Conservation (phyloP, 352 stramenopile genomes). For the Phytopythium sindhum region DNA sequence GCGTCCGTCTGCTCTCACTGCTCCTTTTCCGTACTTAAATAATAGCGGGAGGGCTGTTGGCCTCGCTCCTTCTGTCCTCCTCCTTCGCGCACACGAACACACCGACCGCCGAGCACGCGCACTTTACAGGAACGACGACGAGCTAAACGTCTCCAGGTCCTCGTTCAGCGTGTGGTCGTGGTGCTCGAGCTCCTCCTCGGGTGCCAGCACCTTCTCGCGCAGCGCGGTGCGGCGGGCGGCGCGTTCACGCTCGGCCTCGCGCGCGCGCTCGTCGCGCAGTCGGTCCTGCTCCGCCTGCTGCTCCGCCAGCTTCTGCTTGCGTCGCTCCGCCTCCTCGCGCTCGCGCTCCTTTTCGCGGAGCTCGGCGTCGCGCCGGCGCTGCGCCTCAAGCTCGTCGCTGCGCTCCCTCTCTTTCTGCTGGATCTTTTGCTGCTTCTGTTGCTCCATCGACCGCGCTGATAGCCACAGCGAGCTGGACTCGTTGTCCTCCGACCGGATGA, state of each 20-base stretch:
- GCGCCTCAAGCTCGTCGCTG: conserved; percentile 58
- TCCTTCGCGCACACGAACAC: not conserved
- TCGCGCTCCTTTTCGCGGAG: conserved; percentile 63
- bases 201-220: conserved; percentile 54
- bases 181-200: conserved; percentile 58
- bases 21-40: conserved; percentile 25
- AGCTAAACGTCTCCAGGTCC: conserved; percentile 85
- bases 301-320: conserved; percentile 44
- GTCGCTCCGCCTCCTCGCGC: conserved; percentile 65
- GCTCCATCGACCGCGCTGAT: conserved; percentile 80
- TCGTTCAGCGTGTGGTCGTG: conserved; percentile 74
- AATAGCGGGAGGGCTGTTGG: conserved; percentile 13
- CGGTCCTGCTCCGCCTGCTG: conserved; percentile 56
- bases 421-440: conserved; percentile 86
- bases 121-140: conserved; percentile 83
- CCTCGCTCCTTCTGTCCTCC: too few relatives aligned
- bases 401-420: conserved; percentile 81
- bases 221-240: conserved; percentile 52
- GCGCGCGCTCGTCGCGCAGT: conserved; percentile 41
- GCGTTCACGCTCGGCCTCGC: conserved; percentile 57
- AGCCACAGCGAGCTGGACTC: conserved; percentile 81
- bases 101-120: conserved; percentile 26
- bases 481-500: conserved; percentile 57
- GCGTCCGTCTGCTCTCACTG: not conserved
- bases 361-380: conserved; percentile 64